Base-by-base conservation (phyloP, 768 basidiomycete genomes). In the Clitopilus passeckerianus region DNA sequence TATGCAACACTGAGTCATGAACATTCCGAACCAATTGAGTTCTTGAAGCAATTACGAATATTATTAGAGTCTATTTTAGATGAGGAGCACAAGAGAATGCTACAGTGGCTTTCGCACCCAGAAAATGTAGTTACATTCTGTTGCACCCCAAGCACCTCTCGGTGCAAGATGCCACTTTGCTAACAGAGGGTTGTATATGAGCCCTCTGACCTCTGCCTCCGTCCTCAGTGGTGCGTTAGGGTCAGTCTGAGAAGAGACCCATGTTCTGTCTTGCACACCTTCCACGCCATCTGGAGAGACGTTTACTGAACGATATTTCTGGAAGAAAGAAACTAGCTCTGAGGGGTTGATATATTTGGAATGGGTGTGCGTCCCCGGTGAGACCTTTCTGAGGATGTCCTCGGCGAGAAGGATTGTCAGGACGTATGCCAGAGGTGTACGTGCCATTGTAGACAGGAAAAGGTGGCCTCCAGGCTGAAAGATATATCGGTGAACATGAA, bases 381-480 rank as follows among this genome's bases (percentile, higher is more conserved):
- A 76, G 56, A 98, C 97, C 67, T 91, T 81, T 2, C 88, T 79
- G 15, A 95, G 77, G 60, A 94, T 70, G 50, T 91, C 75, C 72
- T 99, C 96, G 1, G 95, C 96, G 34, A 93, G 63, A 64, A 82
- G 66, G 59, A 82, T 81, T 9, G 80, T 82, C 53, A 82, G 76
- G 60, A 76, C 70, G 60, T 82, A 81, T 10, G 81, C 71, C 33
- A 82, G 74, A 3, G 80, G 75, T 35, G 80, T 82, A 37, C 97
- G 91, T 0, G 96, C 87, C 63, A 99, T 91, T 14, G 96, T 98
- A 12, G 95, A 98, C 35, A 99, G 80, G 77, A 98, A 91, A 16
- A 99, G 83, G 67, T 96, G 93, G 2, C 97, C 96, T 5, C 95
- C 95, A 10, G 97, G 97, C 95, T 98, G 34, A 33, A 37, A 37